A percentile compares a stretch with the other conserved stretches of the same genome.
Conservation (phyloP, 345 rosid species). For the Hevea brasiliensis region DNA sequence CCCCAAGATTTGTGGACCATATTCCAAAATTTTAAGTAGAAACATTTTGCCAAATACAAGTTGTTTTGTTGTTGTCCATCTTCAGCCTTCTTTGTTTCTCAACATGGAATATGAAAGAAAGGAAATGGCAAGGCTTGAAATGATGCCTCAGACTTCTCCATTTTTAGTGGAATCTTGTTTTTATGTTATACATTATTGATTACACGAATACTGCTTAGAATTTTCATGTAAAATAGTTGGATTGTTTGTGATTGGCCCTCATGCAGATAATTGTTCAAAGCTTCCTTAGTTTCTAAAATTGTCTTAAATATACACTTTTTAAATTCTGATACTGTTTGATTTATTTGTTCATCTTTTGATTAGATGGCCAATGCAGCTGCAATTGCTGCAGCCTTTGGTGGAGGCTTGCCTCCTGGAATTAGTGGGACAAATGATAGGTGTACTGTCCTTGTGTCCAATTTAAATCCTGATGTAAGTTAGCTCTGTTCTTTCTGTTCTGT, state of each 20-base stretch:
- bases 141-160: background rate
- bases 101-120: background rate
- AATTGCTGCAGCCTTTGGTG: conserved; percentile 94
- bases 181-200: background rate
- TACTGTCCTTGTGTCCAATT: conserved; percentile 82
- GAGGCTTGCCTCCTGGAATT: conserved; percentile 94
- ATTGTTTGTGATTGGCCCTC: background rate
- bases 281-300: conserved; percentile 4
- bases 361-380: conserved; percentile 93
- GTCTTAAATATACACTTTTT: background rate
- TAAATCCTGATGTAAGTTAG: conserved; percentile 79
- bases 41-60: background rate
- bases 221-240: background rate
- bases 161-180: background rate
- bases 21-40: background rate
- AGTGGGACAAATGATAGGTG: conserved; percentile 95
- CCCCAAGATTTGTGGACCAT: background rate
- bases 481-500: conserved; percentile 3
- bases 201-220: background rate
- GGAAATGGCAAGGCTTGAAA: background rate
- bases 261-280: background rate
- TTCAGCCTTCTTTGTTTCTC: too few species aligned
- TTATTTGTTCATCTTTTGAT: background rate
- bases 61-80: background rate
- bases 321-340: background rate